A percentile compares a stretch with the other conserved stretches of the same genome.
Evolutionary conservation across 1,284 basidiomycete genomes (phyloP).

Genomic region (Pseudozyma pruni): DNA sequence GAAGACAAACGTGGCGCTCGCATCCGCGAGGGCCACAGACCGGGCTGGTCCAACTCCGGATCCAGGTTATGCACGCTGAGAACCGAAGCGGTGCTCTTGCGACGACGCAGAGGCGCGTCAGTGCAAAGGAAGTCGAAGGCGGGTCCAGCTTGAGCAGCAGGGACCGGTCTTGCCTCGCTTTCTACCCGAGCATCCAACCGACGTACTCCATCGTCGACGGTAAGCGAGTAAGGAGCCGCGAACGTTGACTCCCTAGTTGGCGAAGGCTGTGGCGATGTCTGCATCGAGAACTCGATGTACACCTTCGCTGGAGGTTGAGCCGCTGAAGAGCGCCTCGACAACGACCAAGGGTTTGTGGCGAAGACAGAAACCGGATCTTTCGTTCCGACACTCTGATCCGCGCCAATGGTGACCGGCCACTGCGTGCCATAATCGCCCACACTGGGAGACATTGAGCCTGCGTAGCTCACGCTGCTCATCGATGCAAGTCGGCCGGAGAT

Average conservation of each 20-base stretch:
- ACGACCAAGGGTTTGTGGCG: not conserved
- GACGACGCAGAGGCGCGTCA: slow-evolving; percentile 33
- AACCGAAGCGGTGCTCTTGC: slow-evolving; percentile 23
- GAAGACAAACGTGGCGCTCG: slow-evolving; percentile 46
- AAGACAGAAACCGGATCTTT: slow-evolving; percentile 12
- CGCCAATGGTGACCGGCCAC: slow-evolving; percentile 46
- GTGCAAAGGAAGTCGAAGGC: slow-evolving; percentile 71
- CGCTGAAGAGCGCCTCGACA: slow-evolving; percentile 10
- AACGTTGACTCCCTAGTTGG: slow-evolving; percentile 80
- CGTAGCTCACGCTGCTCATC: slow-evolving; percentile 13
- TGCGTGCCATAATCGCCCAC: slow-evolving; percentile 26
- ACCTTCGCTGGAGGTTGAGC: slow-evolving; percentile 15
- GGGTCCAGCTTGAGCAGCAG: not conserved
- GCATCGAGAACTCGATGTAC: slow-evolving; percentile 49
- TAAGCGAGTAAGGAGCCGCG: slow-evolving; percentile 68
- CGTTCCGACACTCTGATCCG: slow-evolving; percentile 17
- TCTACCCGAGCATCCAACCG: slow-evolving; percentile 69
- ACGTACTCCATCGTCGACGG: slow-evolving; percentile 7
- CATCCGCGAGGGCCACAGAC: slow-evolving; percentile 28
- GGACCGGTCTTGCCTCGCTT: slow-evolving; percentile 21
- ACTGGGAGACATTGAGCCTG: slow-evolving; percentile 9
- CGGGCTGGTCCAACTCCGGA: slow-evolving; percentile 32
- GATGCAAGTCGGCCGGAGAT: slow-evolving; percentile 15
- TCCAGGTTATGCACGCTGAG: slow-evolving; percentile 11
- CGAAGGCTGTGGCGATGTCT: slow-evolving; percentile 73